Evolutionary conservation across 306 rosid species (phyloP).

Genomic region (Medicago ruthenica): DNA sequence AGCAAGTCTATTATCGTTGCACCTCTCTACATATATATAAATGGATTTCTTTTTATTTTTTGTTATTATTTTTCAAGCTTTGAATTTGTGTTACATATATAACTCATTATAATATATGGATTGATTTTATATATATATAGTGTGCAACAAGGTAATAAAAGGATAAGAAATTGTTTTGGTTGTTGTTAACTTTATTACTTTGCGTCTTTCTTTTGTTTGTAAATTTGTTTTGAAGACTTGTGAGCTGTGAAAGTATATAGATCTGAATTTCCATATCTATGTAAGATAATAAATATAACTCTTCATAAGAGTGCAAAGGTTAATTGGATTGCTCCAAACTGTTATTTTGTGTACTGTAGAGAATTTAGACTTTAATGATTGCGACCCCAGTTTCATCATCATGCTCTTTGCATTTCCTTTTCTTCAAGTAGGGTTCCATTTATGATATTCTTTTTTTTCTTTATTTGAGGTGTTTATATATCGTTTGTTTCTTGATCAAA

Average conservation of each 20-base stretch:
- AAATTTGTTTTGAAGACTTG: constrained; percentile 35
- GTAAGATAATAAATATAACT: constrained; percentile 49
- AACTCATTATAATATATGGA: neutral
- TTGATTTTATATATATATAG: neutral
- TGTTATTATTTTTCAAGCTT: neutral
- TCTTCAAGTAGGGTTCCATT: too few species aligned
- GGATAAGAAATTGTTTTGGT: neutral
- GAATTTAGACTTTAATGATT: neutral
- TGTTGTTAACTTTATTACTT: constrained; percentile 19
- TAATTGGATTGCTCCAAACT: constrained; percentile 35
- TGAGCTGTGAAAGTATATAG: constrained; percentile 30
- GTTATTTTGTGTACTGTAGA: constrained; percentile 32
- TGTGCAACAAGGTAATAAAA: constrained; percentile 23
- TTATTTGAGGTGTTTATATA: too few species aligned
- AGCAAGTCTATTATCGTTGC: constrained; percentile 40
- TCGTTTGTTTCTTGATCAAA: too few species aligned
- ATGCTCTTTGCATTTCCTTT: too few species aligned
- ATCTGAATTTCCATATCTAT: constrained; percentile 51
- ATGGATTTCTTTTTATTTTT: constrained; percentile 14
- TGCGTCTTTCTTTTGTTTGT: constrained; percentile 33
- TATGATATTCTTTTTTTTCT: too few species aligned
- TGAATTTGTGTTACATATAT: constrained; percentile 38
- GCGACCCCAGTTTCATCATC: too few species aligned
- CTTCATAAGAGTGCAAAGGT: constrained; percentile 26
- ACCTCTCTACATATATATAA: neutral